Percentiles rank a stretch among this genome's conserved stretches.
Conservation (phyloP, 352 stramenopile genomes). For the Phytopythium litorale region DNA sequence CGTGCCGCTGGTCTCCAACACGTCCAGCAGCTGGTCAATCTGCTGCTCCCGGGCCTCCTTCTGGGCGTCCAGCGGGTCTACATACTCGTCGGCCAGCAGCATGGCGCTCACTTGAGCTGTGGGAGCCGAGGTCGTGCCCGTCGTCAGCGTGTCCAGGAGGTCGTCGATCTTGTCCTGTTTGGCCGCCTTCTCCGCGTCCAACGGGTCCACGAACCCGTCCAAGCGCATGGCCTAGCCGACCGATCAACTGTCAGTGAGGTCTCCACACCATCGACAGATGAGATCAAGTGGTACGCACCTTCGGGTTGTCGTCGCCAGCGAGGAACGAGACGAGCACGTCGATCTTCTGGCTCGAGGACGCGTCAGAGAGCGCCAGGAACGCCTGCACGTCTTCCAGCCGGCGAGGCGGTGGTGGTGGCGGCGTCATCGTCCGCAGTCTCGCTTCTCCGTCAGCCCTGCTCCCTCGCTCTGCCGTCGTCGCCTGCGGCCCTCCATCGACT, state of each 20-base stretch:
- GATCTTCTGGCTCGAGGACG: constrained; percentile 4
- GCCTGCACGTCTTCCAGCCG: not conserved
- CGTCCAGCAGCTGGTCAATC: constrained; percentile 17
- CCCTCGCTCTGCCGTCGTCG: too few relatives aligned
- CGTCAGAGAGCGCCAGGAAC: constrained; percentile 8
- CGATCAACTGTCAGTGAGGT: not conserved
- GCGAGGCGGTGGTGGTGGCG: not conserved
- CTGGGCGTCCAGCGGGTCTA: constrained; percentile 8
- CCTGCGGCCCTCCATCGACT: too few relatives aligned
- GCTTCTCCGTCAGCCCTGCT: too few relatives aligned
- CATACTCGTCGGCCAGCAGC: constrained; percentile 13
- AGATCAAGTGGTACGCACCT: not conserved
- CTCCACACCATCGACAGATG: not conserved
- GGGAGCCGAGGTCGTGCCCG: not conserved
- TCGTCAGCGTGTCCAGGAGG: constrained; percentile 14
- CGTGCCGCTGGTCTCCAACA: constrained; percentile 3
- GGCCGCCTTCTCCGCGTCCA: constrained; percentile 18
- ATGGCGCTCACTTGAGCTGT: not conserved
- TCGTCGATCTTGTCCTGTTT: constrained; percentile 17
- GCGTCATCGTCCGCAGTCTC: too few relatives aligned
- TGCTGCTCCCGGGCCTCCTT: constrained; percentile 17
- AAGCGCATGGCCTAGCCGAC: not conserved
- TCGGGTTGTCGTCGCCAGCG: not conserved
- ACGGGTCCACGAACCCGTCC: constrained; percentile 12
- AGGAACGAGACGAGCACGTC: constrained; percentile 8